These are phyloP conservation scores for Dendrobium huoshanense DNA, from an alignment of 106 monocot genomes.

Conservation along the genomic window DNA sequence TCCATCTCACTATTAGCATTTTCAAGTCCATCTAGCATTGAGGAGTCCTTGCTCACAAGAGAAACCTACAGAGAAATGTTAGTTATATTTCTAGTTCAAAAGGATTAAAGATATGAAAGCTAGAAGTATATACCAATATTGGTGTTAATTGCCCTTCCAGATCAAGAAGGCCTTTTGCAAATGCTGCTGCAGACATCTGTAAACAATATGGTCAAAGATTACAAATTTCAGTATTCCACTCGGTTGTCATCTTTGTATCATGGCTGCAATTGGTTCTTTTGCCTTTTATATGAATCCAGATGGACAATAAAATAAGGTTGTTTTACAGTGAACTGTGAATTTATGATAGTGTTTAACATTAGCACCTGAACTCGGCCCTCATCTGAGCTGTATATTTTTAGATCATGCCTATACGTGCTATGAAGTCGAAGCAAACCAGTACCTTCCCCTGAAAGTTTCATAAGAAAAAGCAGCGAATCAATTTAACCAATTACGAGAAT, in stretches of 20 bases:
- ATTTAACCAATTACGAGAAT: neutral
- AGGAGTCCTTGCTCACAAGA: slow-evolving; percentile 98
- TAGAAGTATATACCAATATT: slow-evolving; percentile 53
- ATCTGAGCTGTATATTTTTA: slow-evolving; percentile 99
- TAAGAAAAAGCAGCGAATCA: neutral
- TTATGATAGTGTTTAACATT: neutral
- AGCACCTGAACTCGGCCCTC: slow-evolving; percentile 98
- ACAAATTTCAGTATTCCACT: neutral
- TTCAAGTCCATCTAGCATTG: slow-evolving; percentile 99
- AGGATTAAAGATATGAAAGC: slow-evolving; percentile 1
- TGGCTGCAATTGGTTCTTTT: neutral
- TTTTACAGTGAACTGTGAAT: neutral
- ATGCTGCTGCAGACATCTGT: slow-evolving; percentile 99
- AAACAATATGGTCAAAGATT: slow-evolving; percentile 7
- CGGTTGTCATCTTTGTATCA: neutral
- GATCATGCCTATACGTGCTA: slow-evolving; percentile 95
- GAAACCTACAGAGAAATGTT: slow-evolving; percentile 59
- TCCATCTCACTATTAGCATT: slow-evolving; percentile 93
- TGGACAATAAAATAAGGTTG: neutral
- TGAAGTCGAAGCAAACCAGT: slow-evolving; percentile 97
- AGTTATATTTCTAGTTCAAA: neutral
- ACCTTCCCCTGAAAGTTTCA: slow-evolving; percentile 69
- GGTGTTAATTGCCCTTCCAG: slow-evolving; percentile 95
- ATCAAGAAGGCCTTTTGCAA: slow-evolving; percentile 99
- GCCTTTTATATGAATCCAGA: neutral